Evolutionary conservation across 164 flowering plant genomes (phyloP), one percentile per base, ranked within the genome.

Genomic region (Sextonia rubra): DNA sequence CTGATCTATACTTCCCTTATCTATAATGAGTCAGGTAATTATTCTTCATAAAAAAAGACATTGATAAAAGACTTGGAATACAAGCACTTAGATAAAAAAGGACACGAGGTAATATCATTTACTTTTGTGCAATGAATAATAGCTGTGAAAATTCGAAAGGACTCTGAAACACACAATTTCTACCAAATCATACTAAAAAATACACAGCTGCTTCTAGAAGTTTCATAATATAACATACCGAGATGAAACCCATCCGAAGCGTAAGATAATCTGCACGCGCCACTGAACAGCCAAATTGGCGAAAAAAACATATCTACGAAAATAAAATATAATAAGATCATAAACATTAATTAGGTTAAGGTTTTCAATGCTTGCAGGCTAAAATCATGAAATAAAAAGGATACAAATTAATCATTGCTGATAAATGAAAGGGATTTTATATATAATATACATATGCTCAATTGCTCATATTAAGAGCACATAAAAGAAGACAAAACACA

Each of bases 231-330:
- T 26, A 26, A 24, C 74, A 70, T 84, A 95, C 99, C 91, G 69
- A 76, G 83, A 93, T 95, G 77, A 95, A 95, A 26, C 94, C 98
- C 75, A 84, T 85, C 60, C 99, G 98, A 12, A 95, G 93, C 14
- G 97, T 83, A 37, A 95, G 86, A 77, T 95, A 95, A 76, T 95
- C 99, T 64, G 90, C 79, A 72, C 93, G 93, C 71, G 86, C 94
- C 64, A 95, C 98, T 20, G 99, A 91, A 37, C 73, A 85, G 55
- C 98, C 97, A 83, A 95, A 95, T 82, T 95, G 99, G 65, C 98
- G 86, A 80, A 93, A 91, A 85, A 93, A 93, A 81, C 99, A 95
- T 15, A 85, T 90, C 99, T 95, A 86, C 78, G 73, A 17, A 62
- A 55, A 67, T 0, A 69, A 23, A 69, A 7, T 44, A 61, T 4